A percentile compares a stretch with the other conserved stretches of the same genome.
These are phyloP conservation scores for Schrenkiella parvula DNA, from an alignment of 345 rosid genomes.

Conservation along the genomic window DNA sequence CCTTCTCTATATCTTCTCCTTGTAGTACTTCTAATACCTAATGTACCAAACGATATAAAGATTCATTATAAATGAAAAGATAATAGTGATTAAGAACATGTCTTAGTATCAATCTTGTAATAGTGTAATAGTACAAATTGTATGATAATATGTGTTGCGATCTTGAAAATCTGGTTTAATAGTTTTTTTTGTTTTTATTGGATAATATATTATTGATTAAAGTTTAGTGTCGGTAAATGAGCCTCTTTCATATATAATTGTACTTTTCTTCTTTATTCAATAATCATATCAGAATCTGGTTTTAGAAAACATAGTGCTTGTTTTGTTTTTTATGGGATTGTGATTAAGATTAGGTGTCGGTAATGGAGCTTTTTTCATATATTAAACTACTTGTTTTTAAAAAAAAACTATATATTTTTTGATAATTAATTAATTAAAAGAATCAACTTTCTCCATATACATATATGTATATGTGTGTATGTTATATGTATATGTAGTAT, in stretches of 20 bases:
- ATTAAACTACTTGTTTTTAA: not conserved
- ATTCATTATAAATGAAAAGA: not conserved
- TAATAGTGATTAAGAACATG: not conserved
- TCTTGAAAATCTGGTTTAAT: not conserved
- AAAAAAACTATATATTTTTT: no score
- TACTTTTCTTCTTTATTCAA: not conserved
- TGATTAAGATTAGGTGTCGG: conserved; percentile 27
- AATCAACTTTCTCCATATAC: no score
- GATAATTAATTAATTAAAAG: no score
- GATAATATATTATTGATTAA: not conserved
- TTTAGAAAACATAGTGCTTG: not conserved
- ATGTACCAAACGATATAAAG: not conserved
- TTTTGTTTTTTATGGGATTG: conserved; percentile 19
- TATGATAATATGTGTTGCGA: not conserved
- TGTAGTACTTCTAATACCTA: conserved; percentile 67
- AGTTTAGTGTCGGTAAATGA: conserved; percentile 22
- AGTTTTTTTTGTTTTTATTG: not conserved
- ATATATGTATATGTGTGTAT: no score
- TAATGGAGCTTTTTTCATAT: conserved; percentile 10
- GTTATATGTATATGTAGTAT: not conserved
- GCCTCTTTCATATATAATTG: not conserved
- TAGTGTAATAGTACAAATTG: not conserved
- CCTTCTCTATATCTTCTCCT: conserved; percentile 54
- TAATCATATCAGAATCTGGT: not conserved
- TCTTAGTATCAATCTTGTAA: not conserved